Evolutionary conservation across 495 filamentous ascomycete genomes (phyloP), one percentile per base, ranked within the genome.

Genomic region (Talaromyces stipitatus): DNA sequence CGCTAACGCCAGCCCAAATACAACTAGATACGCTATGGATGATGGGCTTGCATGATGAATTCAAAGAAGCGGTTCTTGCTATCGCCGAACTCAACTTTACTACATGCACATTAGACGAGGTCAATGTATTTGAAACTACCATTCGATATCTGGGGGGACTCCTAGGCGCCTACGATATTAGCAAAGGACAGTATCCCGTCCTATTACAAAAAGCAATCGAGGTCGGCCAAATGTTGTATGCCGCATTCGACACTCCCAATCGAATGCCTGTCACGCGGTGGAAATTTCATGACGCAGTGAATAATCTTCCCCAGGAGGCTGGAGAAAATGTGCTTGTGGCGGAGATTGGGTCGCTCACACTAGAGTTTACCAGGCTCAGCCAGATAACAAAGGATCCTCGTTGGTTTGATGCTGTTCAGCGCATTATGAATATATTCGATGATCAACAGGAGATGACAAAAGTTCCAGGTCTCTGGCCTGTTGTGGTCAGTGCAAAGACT

Each of bases 331-430:
- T 47, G 9, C 26, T 81, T 32, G 70, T 94, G 28, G 91, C 95
- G 1, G 94, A 98, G 66, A 65, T 97, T 27, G 95, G 91, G 0
- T 91, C 90, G 20, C 73, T 98, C 46, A 84, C 85, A 24, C 76
- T 98, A 64, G 94, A 98, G 69, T 97, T 97, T 64, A 97, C 94
- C 3, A 82, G 94, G 4, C 78, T 98, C 30, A 85, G 94, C 2
- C 94, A 97, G 69, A 72, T 97, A 43, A 97, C 91, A 4, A 79
- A 84, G n/a, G 80, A 97, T 51, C 69, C 82, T 2, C 91, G 85
- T 61, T 98, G 95, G 70, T 98, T 89, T 63, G 94, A 97, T 67
- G 95, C 95, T 3, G 79, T 95, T 41, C 88, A 92, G 60, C 83
- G 95, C 20, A 90, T 98, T 62, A 89, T 87, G 12, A 72, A 97